These are phyloP conservation scores for Blastobotrys americana DNA, from an alignment of 805 yeast species.

Conservation along the genomic window DNA sequence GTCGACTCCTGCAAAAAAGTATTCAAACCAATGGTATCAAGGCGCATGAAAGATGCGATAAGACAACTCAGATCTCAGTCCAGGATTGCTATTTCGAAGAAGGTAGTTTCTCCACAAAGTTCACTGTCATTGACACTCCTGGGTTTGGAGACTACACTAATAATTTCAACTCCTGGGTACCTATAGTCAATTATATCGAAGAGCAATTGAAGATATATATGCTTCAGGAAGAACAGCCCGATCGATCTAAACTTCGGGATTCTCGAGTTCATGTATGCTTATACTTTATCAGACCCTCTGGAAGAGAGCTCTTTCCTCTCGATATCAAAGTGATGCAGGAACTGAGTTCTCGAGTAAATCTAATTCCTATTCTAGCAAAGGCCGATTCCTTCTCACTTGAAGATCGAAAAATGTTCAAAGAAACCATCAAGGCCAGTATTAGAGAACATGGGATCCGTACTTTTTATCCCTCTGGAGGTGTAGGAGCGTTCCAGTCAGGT, in stretches of 20 bases:
- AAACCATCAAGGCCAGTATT: conserved; percentile 62
- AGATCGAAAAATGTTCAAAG: conserved; percentile 63
- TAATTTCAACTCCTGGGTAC: conserved; percentile 79
- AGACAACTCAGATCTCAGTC: conserved; percentile 47
- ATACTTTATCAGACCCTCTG: conserved; percentile 87
- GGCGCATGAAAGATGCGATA: conserved; percentile 42
- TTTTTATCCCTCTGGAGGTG: conserved; percentile 43
- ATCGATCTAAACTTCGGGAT: conserved; percentile 48
- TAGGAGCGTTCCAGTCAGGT: background rate
- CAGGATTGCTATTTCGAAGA: conserved; percentile 71
- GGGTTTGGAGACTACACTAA: conserved; percentile 90
- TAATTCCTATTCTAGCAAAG: conserved; percentile 84
- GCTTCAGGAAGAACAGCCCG: conserved; percentile 93
- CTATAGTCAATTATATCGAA: conserved; percentile 80
- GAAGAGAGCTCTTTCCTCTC: conserved; percentile 77
- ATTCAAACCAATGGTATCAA: background rate
- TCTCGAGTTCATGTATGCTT: conserved; percentile 85
- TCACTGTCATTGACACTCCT: conserved; percentile 85
- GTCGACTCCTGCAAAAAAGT: conserved; percentile 4
- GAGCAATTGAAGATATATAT: conserved; percentile 82
- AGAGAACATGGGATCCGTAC: conserved; percentile 77
- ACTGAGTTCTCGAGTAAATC: conserved; percentile 68
- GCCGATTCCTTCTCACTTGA: conserved; percentile 74
- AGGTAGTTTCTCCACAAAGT: conserved; percentile 66
- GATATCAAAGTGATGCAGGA: conserved; percentile 87